Evolutionary conservation across 2,329 filamentous ascomycete species (phyloP).

Genomic region (Calonectria hongkongensis): DNA sequence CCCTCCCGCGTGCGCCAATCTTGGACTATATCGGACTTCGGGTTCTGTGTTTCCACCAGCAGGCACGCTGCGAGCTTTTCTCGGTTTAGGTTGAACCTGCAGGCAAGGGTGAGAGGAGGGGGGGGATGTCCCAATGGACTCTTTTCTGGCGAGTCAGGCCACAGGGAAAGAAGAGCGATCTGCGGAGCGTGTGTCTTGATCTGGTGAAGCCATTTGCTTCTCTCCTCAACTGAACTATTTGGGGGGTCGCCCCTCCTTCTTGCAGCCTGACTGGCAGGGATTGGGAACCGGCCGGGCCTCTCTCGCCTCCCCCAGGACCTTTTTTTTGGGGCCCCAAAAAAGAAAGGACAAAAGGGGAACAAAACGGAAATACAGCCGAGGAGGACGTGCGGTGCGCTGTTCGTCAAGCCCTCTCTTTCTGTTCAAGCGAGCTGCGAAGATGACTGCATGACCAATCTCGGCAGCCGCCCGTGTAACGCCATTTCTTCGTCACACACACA

Average conservation of each 20-base stretch:
- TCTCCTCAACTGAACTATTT: constrained; percentile 30
- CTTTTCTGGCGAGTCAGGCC: background rate
- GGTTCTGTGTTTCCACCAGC: constrained; percentile 5
- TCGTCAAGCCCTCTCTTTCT: constrained; percentile 19
- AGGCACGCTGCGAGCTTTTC: constrained; percentile 6
- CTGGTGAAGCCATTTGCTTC: constrained; percentile 14
- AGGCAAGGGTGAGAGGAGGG: background rate
- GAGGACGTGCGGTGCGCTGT: constrained; percentile 10
- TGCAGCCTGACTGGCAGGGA: constrained; percentile 6
- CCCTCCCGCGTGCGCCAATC: constrained; percentile 12
- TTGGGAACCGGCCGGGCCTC: background rate
- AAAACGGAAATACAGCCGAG: constrained; percentile 19
- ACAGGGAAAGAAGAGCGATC: constrained; percentile 5
- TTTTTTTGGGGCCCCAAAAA: constrained; percentile 9
- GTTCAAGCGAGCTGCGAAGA: constrained; percentile 25
- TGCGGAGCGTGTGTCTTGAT: constrained; percentile 22
- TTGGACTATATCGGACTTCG: constrained; percentile 22
- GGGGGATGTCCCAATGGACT: background rate
- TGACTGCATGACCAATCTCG: constrained; percentile 29
- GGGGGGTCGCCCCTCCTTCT: background rate
- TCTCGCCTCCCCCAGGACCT: no score
- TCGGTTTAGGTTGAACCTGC: constrained; percentile 16
- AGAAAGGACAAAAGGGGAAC: constrained; percentile 12
- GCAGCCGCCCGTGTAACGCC: constrained; percentile 27
- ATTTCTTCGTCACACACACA: constrained; percentile 19